phyloP scores from a whole-genome alignment of 495 filamentous ascomycete genomes.

The Mycothermus thermophilus region DNA sequence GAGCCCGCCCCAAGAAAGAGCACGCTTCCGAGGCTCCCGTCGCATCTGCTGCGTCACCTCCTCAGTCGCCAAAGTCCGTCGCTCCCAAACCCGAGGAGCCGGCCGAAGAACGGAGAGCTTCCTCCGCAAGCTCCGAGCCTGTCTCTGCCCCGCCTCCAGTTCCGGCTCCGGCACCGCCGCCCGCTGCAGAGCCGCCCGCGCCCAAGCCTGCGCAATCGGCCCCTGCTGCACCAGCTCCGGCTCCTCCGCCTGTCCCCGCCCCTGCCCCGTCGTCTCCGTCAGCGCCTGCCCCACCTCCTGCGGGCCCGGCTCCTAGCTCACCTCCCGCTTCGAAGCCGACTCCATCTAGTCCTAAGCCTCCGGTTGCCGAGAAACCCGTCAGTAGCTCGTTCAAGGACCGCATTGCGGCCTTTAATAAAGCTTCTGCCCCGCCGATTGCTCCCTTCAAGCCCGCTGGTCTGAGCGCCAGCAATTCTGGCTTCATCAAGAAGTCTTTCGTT shows the following conservation, averaged over 20 bases:
- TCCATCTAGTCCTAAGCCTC: slow-evolving; percentile 40
- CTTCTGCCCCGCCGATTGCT: slow-evolving; percentile 67
- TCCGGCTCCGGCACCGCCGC: slow-evolving; percentile 14
- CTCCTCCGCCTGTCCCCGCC: slow-evolving; percentile 19
- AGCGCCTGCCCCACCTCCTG: slow-evolving; percentile 16
- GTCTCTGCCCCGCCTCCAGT: slow-evolving; percentile 13
- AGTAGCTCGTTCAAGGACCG: slow-evolving; percentile 78
- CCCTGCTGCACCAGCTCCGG: slow-evolving; percentile 27
- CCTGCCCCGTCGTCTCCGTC: slow-evolving; percentile 1
- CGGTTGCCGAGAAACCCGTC: slow-evolving; percentile 63
- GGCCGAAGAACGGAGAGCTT: slow-evolving; percentile 4
- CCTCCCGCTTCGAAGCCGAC: slow-evolving; percentile 33
- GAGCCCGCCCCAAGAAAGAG: slow-evolving; percentile 65
- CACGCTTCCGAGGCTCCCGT: slow-evolving; percentile 53
- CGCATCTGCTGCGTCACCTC: slow-evolving; percentile 51
- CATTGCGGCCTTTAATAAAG: slow-evolving; percentile 92
- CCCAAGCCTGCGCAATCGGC: slow-evolving; percentile 18
- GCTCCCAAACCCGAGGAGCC: slow-evolving; percentile 19
- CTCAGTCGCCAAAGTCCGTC: slow-evolving; percentile 24
- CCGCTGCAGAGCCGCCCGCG: slow-evolving; percentile 21
- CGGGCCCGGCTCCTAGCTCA: slow-evolving; percentile 13
- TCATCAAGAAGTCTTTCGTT: slow-evolving; percentile 98
- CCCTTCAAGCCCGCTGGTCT: slow-evolving; percentile 70
- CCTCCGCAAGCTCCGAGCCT: slow-evolving; percentile 20
- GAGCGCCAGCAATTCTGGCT: slow-evolving; percentile 45